Conservation (phyloP, 106 monocot species). For the Acanthochlamys bracteata region DNA sequence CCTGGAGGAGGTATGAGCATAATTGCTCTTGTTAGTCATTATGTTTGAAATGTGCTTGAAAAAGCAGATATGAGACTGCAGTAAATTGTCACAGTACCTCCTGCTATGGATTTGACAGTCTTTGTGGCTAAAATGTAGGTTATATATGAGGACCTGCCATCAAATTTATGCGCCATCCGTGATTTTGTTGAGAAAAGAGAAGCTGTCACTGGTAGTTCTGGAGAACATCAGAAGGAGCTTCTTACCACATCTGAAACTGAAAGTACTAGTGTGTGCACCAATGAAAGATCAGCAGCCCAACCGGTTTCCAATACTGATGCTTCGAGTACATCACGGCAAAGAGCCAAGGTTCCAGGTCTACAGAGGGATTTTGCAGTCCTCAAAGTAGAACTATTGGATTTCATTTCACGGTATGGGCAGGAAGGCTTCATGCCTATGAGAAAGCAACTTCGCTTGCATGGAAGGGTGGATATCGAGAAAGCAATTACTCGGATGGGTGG, state of each 20-base stretch:
- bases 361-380: conserved; percentile 81
- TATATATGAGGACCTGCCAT: conserved; percentile 93
- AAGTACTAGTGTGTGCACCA: neutral
- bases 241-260: neutral
- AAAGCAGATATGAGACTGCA: too few species aligned
- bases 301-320: conserved; percentile 13
- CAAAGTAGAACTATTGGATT: conserved; percentile 59
- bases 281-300: conserved; percentile 10
- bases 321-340: conserved; percentile 29
- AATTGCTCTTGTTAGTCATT: too few species aligned
- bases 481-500: conserved; percentile 92
- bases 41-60: too few species aligned
- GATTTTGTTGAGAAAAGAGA: conserved; percentile 62
- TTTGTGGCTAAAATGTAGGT: conserved; percentile 30
- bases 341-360: conserved; percentile 78
- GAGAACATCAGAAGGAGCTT: neutral
- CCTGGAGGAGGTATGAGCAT: conserved; percentile 66
- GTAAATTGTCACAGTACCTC: too few species aligned
- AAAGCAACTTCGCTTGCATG: conserved; percentile 80
- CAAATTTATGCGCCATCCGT: conserved; percentile 89
- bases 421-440: conserved; percentile 99
- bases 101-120: too few species aligned
- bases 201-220: conserved; percentile 5
- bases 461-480: conserved; percentile 94
- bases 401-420: conserved; percentile 67